phyloP scores from a whole-genome alignment of 495 filamentous ascomycete species.

The Penicillium odoratum region DNA sequence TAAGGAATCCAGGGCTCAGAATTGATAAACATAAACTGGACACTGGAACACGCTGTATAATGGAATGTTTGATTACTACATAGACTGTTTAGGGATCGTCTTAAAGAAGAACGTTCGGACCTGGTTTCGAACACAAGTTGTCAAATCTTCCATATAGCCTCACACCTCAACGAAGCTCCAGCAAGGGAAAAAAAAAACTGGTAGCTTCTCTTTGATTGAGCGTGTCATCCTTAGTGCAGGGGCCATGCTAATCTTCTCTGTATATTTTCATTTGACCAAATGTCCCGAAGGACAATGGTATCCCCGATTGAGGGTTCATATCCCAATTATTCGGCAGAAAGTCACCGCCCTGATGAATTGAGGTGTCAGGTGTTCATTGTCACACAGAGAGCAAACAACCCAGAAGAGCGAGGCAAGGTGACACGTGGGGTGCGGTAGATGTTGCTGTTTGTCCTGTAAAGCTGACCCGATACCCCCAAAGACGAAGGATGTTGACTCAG shows the following conservation, averaged over 20 bases:
- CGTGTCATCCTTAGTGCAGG: slow-evolving; percentile 99
- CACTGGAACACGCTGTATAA: too few relatives aligned
- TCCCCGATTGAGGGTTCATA: neutral
- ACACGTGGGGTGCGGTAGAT: too few relatives aligned
- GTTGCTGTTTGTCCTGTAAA: neutral
- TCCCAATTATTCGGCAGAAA: neutral
- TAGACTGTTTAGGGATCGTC: neutral
- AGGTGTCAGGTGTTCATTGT: neutral
- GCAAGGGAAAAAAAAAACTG: slow-evolving; percentile 62
- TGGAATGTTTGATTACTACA: neutral
- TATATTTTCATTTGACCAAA: slow-evolving; percentile 82
- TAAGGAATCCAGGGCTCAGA: neutral
- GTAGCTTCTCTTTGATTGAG: slow-evolving; percentile 97
- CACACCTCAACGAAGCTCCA: slow-evolving; percentile 20
- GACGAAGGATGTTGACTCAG: neutral
- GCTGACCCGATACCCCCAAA: neutral
- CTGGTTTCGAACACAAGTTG: neutral
- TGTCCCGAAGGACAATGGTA: slow-evolving; percentile 61
- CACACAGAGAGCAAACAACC: neutral
- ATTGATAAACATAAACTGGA: too few relatives aligned
- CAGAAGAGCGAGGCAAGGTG: neutral
- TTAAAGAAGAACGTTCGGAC: neutral
- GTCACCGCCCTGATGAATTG: too few relatives aligned
- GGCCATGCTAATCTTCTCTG: slow-evolving; percentile 99
- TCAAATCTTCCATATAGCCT: slow-evolving; percentile 1